phyloP scores from a whole-genome alignment of 2,329 filamentous ascomycete species.

The Aureobasidium lini region DNA sequence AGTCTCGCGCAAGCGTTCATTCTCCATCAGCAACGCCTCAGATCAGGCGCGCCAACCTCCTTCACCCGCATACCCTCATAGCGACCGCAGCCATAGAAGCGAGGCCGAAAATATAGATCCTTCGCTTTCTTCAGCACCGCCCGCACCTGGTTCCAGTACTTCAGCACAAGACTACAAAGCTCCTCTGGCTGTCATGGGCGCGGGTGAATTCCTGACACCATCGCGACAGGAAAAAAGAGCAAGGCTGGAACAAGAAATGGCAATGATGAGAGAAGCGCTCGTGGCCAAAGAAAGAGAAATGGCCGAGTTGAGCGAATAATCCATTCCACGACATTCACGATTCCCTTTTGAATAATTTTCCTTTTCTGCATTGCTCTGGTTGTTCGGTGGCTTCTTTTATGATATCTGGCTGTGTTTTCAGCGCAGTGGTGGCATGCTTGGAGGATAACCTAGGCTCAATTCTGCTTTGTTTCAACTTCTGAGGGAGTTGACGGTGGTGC shows the following conservation, averaged over 20 bases:
- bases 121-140: constrained; percentile 26
- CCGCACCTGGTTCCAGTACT: neutral
- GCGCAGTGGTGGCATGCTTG: neutral
- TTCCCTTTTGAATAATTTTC: neutral
- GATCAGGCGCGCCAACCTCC: neutral
- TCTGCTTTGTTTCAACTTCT: neutral
- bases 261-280: constrained; percentile 66
- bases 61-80: constrained; percentile 19
- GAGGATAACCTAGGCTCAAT: neutral
- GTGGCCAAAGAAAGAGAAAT: constrained; percentile 68
- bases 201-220: constrained; percentile 24
- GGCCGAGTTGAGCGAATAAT: constrained; percentile 32
- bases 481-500: neutral
- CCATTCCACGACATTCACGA: constrained; percentile 1
- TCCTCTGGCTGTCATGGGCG: constrained; percentile 29
- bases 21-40: constrained; percentile 50
- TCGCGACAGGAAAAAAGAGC: constrained; percentile 50
- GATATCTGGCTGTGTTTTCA: neutral
- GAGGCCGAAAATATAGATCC: constrained; percentile 28
- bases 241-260: constrained; percentile 63
- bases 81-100: constrained; percentile 14
- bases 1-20: constrained; percentile 54
- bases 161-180: constrained; percentile 21
- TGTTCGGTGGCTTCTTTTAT: neutral
- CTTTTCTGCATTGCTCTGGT: neutral